A percentile compares a stretch with the other conserved stretches of the same genome.
These are phyloP conservation scores for Neoascochyta sp. DNA, from an alignment of 2,329 filamentous ascomycete species.

Conservation along the genomic window DNA sequence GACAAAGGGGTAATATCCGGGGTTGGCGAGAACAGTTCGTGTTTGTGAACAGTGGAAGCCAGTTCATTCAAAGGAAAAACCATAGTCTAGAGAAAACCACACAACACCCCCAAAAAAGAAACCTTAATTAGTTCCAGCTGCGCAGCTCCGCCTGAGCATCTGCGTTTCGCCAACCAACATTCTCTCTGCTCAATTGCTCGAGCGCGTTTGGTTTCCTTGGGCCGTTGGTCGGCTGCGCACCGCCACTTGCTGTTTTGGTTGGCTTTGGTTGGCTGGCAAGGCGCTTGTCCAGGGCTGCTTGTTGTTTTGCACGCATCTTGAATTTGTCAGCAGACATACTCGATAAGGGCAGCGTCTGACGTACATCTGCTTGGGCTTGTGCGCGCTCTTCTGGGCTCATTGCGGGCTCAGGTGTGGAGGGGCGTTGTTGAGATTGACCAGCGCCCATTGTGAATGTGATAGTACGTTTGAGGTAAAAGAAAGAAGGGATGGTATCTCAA, in stretches of 20 bases:
- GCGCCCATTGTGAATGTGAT: constrained; percentile 20
- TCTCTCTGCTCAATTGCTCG: constrained; percentile 30
- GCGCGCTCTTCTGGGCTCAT: constrained; percentile 22
- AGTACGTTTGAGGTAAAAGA: background rate
- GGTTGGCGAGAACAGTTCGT: no score
- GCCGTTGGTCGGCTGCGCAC: constrained; percentile 1
- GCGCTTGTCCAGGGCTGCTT: constrained; percentile 28
- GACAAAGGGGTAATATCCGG: no score
- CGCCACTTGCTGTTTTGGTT: constrained; percentile 3
- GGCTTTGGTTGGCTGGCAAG: constrained; percentile 15
- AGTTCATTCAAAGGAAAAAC: no score
- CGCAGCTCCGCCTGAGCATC: constrained; percentile 27
- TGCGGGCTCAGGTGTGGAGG: constrained; percentile 17
- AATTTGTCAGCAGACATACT: constrained; percentile 3
- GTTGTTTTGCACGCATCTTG: constrained; percentile 32
- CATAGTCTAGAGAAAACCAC: no score
- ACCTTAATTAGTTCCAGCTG: constrained; percentile 28
- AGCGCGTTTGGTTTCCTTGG: constrained; percentile 24
- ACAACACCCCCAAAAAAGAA: no score
- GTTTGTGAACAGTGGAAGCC: no score
- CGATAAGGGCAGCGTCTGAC: background rate
- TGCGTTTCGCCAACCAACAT: constrained; percentile 28
- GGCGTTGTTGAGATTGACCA: constrained; percentile 17
- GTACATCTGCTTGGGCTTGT: constrained; percentile 23
- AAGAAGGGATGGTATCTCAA: no score